Percentiles rank a stretch among this genome's conserved stretches.
Evolutionary conservation across 495 filamentous ascomycete genomes (phyloP).

Genomic region (Penicillium cosmopolitanum): DNA sequence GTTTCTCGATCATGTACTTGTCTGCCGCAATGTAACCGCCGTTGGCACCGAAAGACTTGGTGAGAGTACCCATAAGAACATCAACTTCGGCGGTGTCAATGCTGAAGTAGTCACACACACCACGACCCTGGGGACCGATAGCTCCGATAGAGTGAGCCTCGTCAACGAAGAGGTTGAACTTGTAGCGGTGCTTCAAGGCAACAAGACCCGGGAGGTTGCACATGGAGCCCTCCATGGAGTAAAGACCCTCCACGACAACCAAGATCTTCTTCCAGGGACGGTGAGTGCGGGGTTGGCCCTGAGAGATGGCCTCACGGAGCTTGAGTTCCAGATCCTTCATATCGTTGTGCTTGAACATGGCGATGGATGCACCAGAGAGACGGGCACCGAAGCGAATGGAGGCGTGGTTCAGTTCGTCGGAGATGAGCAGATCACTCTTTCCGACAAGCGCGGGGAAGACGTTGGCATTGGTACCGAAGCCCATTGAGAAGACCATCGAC

Average conservation of each 20-base stretch:
- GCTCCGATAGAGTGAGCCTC: slow-evolving; percentile 97
- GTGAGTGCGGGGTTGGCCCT: slow-evolving; percentile 95
- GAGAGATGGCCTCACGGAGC: slow-evolving; percentile 88
- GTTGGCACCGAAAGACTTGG: slow-evolving; percentile 98
- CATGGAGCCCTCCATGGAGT: slow-evolving; percentile 99
- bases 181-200: slow-evolving; percentile 88
- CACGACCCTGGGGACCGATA: slow-evolving; percentile 82
- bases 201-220: slow-evolving; percentile 89
- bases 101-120: slow-evolving; percentile 96
- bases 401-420: slow-evolving; percentile 95
- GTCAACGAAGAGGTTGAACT: slow-evolving; percentile 92
- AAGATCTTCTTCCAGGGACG: slow-evolving; percentile 99
- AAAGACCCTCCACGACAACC: slow-evolving; percentile 93
- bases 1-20: slow-evolving; percentile 88
- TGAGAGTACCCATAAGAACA: slow-evolving; percentile 96
- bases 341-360: slow-evolving; percentile 97
- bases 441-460: slow-evolving; percentile 88
- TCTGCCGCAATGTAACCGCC: slow-evolving; percentile 94
- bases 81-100: slow-evolving; percentile 88
- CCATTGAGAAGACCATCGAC: slow-evolving; percentile 98
- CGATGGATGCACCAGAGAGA: slow-evolving; percentile 90
- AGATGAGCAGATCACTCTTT: slow-evolving; percentile 91
- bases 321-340: slow-evolving; percentile 82
- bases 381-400: slow-evolving; percentile 95
- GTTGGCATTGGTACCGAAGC: slow-evolving; percentile 91